Base-by-base conservation (phyloP, 352 stramenopile species). In the Phytophthora foliorum region DNA sequence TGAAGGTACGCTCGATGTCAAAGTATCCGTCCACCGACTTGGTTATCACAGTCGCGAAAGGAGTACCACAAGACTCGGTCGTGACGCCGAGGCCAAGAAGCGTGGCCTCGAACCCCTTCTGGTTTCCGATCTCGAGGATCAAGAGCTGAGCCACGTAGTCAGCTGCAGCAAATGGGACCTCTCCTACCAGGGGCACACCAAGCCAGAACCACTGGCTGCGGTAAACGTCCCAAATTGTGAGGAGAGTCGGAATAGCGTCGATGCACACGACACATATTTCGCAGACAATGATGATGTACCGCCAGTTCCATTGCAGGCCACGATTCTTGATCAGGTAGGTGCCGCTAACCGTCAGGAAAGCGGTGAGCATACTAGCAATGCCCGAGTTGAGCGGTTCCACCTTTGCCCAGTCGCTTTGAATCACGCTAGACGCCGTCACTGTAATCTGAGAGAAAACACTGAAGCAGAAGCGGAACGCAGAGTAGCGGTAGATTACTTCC, bases 161-260 rank as follows among this genome's bases (percentile, higher is more conserved):
- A 6, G 45, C 65, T 4, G 74, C 62, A 36, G 54, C 59, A 48
- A 73, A 72, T 31, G 76, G 77, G 7, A 86, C 44, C 14, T 76
- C 54, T 50, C 86, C 73, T 13, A 84, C 53, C 24, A 89, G 55
- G 6, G 80, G 72, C 34, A 84, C 62, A 19, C 80, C 80, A 9
- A 86, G 57, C 72, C 73, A 89, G 68, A 89, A 81, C 78, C 78
- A 87, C 45, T 87, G 78, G 54, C 64, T 80, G 27, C 74, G 74
- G 39, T 71, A 81, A 2, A 87, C 78, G 50, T 89, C 50, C 80
- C 78, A 89, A 57, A 87, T 82, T 31, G 80, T 89, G 34, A 85
- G 39, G 14, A 87, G 72, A 7, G 76, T 85, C 14, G 77, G 74
- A 5, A 81, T 54, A 2, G 63, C 41, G 38, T 89, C 80, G 44